phyloP scores from a whole-genome alignment of 2,329 filamentous ascomycete species.

The Hymenoscyphus scutula region DNA sequence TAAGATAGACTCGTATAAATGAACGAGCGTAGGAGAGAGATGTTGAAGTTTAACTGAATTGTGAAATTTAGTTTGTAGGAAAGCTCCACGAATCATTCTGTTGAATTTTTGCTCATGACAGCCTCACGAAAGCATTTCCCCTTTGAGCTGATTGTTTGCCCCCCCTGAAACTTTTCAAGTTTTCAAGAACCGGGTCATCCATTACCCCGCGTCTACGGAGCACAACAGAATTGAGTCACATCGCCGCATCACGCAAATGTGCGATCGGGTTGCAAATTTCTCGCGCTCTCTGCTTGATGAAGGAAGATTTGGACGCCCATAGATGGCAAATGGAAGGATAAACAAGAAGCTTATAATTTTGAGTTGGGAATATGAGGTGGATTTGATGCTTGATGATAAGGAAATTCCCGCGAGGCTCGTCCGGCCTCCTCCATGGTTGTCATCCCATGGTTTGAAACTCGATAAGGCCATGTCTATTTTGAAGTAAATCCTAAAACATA shows the following conservation, averaged over 20 bases:
- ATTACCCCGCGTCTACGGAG: not conserved
- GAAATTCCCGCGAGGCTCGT: not conserved
- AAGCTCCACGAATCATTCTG: too few species aligned
- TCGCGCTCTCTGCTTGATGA: not conserved
- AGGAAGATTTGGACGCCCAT: not conserved
- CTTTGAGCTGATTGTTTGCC: not conserved
- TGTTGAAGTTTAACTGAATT: too few species aligned
- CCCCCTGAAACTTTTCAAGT: not conserved
- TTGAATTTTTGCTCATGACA: not conserved
- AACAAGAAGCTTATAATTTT: not conserved
- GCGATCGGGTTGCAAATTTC: not conserved
- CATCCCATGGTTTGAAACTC: slow-evolving; percentile 2
- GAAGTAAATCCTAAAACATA: not conserved
- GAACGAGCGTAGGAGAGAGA: too few species aligned
- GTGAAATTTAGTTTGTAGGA: too few species aligned
- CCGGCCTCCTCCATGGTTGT: not conserved
- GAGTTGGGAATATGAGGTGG: not conserved
- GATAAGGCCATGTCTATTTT: not conserved
- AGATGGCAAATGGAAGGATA: not conserved
- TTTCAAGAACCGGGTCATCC: slow-evolving; percentile 6
- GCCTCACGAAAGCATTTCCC: not conserved
- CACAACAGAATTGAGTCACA: not conserved
- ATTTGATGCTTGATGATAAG: not conserved
- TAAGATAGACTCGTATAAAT: too few species aligned
- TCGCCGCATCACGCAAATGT: not conserved